Percentiles rank a stretch among this genome's conserved stretches.
Conservation (phyloP, 345 rosid genomes). For the Nasturtium officinale region DNA sequence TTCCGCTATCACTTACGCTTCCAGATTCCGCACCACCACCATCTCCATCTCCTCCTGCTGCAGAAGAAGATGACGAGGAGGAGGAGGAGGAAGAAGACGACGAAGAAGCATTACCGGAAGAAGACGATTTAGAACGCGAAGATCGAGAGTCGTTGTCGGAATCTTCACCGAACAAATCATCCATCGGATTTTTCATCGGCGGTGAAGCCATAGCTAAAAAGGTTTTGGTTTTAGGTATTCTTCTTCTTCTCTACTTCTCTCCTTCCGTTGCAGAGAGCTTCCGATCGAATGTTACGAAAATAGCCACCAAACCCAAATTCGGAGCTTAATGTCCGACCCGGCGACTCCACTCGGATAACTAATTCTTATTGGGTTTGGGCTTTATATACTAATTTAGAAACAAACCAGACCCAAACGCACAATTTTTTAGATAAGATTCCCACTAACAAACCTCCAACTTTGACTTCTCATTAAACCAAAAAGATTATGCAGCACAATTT, state of each 20-base stretch:
- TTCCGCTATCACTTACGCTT: constrained; percentile 53
- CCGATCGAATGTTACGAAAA: constrained; percentile 25
- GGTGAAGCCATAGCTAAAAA: constrained; percentile 18
- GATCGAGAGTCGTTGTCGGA: constrained; percentile 46
- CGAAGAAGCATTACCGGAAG: constrained; percentile 54
- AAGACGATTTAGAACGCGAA: constrained; percentile 54
- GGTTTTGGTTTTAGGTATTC: constrained; percentile 25
- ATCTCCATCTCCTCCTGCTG: constrained; percentile 25
- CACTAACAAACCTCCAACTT: neutral
- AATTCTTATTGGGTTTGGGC: neutral
- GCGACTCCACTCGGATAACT: constrained; percentile 19
- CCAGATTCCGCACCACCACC: constrained; percentile 50
- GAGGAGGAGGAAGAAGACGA: constrained; percentile 56
- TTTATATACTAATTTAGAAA: neutral
- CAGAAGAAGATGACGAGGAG: constrained; percentile 47
- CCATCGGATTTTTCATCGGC: constrained; percentile 30
- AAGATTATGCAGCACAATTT: neutral
- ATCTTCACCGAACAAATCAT: constrained; percentile 57
- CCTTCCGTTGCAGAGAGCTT: constrained; percentile 20
- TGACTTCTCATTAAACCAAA: neutral
- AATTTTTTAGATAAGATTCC: neutral
- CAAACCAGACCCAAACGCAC: constrained; percentile 7
- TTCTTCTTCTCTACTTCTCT: neutral
- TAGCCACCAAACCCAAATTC: constrained; percentile 1
- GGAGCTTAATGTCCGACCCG: constrained; percentile 14